Evolutionary conservation across 306 rosid species (phyloP).

Genomic region (Lagenaria siceraria): DNA sequence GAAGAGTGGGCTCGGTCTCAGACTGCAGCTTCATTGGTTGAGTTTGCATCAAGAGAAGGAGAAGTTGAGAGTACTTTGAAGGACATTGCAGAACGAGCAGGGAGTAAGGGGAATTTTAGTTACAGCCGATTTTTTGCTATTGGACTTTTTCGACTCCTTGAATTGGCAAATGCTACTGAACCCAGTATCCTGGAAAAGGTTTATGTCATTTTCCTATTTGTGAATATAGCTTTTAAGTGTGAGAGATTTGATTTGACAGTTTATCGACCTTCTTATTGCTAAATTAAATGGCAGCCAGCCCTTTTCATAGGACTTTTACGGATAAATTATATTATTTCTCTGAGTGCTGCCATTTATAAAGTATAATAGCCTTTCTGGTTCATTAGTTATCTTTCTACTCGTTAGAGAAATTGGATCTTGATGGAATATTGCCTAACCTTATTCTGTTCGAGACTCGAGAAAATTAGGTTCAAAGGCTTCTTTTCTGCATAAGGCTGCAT

Average conservation of each 20-base stretch:
- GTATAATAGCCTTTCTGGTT: not conserved
- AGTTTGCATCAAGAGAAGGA: slow-evolving; percentile 79
- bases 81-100: slow-evolving; percentile 84
- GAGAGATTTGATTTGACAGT: not conserved
- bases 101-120: slow-evolving; percentile 62
- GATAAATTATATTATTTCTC: not conserved
- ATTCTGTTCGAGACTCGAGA: not conserved
- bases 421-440: not conserved
- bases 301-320: not conserved
- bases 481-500: not conserved
- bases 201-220: not conserved
- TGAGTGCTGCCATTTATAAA: not conserved
- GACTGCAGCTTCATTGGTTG: slow-evolving; percentile 59
- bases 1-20: slow-evolving; percentile 94
- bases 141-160: slow-evolving; percentile 90
- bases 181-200: slow-evolving; percentile 90
- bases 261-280: not conserved
- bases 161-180: slow-evolving; percentile 88
- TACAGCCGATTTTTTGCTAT: slow-evolving; percentile 96
- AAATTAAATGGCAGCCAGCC: too few relatives aligned
- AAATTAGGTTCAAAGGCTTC: not conserved
- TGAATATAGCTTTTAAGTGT: not conserved
- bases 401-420: not conserved
- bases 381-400: not conserved
- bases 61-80: slow-evolving; percentile 71